Base-by-base conservation (phyloP, 139 green algal species). In the Picochlorum sp. region DNA sequence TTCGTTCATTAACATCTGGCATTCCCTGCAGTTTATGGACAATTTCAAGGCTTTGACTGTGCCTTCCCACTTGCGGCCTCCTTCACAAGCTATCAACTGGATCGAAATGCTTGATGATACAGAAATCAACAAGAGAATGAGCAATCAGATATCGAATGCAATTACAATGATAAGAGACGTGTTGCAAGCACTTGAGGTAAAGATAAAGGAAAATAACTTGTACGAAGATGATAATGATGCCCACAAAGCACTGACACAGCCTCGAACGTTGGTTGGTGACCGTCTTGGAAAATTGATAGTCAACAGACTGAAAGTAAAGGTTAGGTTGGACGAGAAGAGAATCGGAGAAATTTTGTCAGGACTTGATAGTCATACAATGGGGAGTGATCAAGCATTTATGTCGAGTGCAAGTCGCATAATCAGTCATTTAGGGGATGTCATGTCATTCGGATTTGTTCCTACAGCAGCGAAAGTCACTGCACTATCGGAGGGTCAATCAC, bases 261-360 rank as follows among this genome's bases (percentile, higher is more conserved):
- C 67, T 22, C 55, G 67, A 47, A 75, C 67, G 25, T 32, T 31
- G 14, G 59, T 75, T 26, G 67, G 67, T 7, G 61, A 63, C 55
- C 47, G 55, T 10, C 24, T 75, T 18, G 67, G 67, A 14, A 54
- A 55, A 16, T 33, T 91, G n/a, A 68, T 71, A 22, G 63, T 88
- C 3, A 81, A 76, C 41, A 59, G 77, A 24, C 61, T 85, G 50
- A 43, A 64, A 29, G 33, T 85, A 22, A 66, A 47, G 6, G 57
- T 90, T 26, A 40, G 60, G 10, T 62, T 89, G 55, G 79, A 90
- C 36, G 77, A 89, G 61, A 50, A 61, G 47, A 63, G 77, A 5
- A 57, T 90, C 14, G 58, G 59, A 7, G 63, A 83, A 64, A 70
- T 89, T 41, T 64, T 89, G 36, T 31, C 20, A 40, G 73, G 68